phyloP scores from a whole-genome alignment of 495 filamentous ascomycete species.

The Darksidea phi region DNA sequence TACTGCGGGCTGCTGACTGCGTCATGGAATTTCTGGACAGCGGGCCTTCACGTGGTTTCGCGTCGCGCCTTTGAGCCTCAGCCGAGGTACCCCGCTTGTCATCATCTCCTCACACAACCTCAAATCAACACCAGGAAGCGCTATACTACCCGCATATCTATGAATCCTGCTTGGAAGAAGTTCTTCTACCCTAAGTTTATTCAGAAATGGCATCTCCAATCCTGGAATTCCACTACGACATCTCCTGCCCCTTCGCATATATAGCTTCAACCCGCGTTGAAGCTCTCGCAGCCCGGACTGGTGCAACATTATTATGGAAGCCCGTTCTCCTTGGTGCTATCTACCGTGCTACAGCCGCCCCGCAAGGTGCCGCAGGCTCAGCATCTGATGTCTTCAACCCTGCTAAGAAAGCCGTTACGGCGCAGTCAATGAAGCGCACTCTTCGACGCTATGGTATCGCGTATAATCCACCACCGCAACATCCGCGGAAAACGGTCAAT shows the following conservation, averaged over 20 bases:
- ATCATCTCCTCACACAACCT: no score
- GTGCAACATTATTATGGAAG: constrained; percentile 21
- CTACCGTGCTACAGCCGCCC: constrained; percentile 33
- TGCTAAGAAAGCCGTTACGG: constrained; percentile 30
- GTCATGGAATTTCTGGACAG: background rate
- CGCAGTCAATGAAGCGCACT: constrained; percentile 24
- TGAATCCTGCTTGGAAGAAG: no score
- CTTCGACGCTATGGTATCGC: constrained; percentile 18
- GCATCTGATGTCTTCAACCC: constrained; percentile 37
- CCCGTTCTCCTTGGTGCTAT: constrained; percentile 36
- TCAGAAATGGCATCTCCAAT: constrained; percentile 15
- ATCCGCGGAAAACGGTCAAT: constrained; percentile 29
- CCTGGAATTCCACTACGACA: constrained; percentile 26
- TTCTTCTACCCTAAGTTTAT: background rate
- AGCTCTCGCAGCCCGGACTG: constrained; percentile 23
- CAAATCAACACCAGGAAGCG: no score
- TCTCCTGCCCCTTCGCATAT: constrained; percentile 35
- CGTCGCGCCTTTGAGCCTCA: background rate
- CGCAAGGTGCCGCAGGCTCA: constrained; percentile 34
- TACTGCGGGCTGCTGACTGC: no score
- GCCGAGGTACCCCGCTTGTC: background rate
- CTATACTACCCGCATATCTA: no score
- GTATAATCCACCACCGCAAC: constrained; percentile 31
- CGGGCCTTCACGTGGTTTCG: background rate
- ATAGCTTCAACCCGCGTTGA: constrained; percentile 34